Base-by-base conservation (phyloP, 192 early-diverging fungal species). In the Rhizophagus sp. region DNA sequence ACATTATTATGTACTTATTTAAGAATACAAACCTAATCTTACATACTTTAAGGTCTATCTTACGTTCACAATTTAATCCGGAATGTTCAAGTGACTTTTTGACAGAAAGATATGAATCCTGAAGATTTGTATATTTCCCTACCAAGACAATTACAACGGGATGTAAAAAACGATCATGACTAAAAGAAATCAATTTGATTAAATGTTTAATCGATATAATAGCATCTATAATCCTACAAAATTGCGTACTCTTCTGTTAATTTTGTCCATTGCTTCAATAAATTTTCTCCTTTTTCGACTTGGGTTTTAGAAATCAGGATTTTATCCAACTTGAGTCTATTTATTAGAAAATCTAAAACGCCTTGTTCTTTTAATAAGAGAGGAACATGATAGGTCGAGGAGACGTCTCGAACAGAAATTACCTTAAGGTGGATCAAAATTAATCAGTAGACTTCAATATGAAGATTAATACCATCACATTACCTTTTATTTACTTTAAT, bases 1-100 rank as follows among this genome's bases (percentile, higher is more conserved):
- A 73, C 10, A 10, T 39, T 39, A 69, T 22, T 22, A 69, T 22
- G 17, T 3, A 22, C 2, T 24, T 47, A 41, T 41, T 44, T 4
- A 1, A 4, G 5, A 69, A 34, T 33, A 72, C 4, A 69, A 34
- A 17, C 52, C 8, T 73, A 49, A 30, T 52, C n/a, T 61, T 76
- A 57, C 81, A 25, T 50, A 74, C 73, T 36, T 86, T 87, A 75
- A 96, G 88, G 74, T 87, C 81, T 73, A 98, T 82, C 84, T 97
- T 96, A 81, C 94, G 91, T 83, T 93, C 93, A 82, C 93, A 94
- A 73, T 92, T 89, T 78, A 99, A 88, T 12, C 90, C 83, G 13
- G 98, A 97, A 81, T 99, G 98, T 87, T 99, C 96, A 77, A 99
- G 87, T 36, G 95, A 91, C 89, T 99, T 98, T 79, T 94, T 92